Evolutionary conservation across 2,329 filamentous ascomycete species (phyloP).

Genomic region (Fusarium haematococcum): DNA sequence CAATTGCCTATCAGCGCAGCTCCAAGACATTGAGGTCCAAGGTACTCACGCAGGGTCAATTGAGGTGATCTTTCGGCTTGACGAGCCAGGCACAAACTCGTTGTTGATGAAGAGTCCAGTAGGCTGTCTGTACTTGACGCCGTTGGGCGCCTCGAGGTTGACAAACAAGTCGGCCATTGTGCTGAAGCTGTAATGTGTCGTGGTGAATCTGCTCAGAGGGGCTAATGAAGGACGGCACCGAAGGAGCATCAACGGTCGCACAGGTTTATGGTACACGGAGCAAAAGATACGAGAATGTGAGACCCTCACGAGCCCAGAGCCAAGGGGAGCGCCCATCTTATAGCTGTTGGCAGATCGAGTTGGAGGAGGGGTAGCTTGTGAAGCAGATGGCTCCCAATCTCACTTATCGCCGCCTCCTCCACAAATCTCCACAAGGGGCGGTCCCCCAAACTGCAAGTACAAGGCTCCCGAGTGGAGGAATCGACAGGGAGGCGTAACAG

Average conservation of each 20-base stretch:
- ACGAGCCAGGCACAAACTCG: conserved; percentile 70
- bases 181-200: conserved; percentile 29
- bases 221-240: conserved; percentile 22
- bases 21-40: too few species aligned
- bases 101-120: conserved; percentile 87
- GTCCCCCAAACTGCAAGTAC: conserved; percentile 7
- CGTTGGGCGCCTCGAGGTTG: conserved; percentile 82
- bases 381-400: neutral
- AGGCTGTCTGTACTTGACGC: conserved; percentile 78
- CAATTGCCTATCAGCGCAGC: neutral
- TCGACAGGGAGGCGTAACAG: neutral
- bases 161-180: conserved; percentile 49
- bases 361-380: conserved; percentile 28
- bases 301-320: conserved; percentile 3
- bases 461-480: conserved; percentile 5
- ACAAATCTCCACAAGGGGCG: conserved; percentile 24
- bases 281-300: neutral
- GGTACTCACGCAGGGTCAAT: conserved; percentile 46
- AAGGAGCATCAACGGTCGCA: conserved; percentile 9
- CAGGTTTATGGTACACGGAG: conserved; percentile 8
- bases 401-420: conserved; percentile 24
- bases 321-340: conserved; percentile 35
- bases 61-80: conserved; percentile 43
- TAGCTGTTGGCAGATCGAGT: conserved; percentile 27
- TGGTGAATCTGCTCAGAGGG: conserved; percentile 13